Base-by-base conservation (phyloP, 495 filamentous ascomycete genomes). In the Penicillium ucsense region DNA sequence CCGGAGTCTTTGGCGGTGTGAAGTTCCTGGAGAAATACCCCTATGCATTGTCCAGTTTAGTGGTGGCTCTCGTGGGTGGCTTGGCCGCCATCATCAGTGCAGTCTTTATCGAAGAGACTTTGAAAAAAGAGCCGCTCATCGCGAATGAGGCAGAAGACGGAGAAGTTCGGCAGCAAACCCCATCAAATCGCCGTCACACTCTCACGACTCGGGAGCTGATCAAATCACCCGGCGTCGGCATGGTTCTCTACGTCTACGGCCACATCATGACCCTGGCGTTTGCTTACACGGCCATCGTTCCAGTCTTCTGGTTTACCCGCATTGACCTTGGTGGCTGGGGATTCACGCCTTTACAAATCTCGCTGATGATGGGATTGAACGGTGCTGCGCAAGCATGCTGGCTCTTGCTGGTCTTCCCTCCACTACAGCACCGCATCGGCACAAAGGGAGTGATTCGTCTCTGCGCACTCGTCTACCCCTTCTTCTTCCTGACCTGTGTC, bases 341-440 rank as follows among this genome's bases (percentile, higher is more conserved):
- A n/a, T 83, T 85, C 57, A 57, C 66, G 0, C 67, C 80, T 0
- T 41, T 70, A 0, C 72, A 79, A 35, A 86, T 85, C 43, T 81
- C 81, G 0, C 39, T 78, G 5, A 68, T 79, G 58, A 66, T 88
- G 59, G 78, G 66, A 6, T 43, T 78, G n/a, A 73, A 63, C 3
- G 84, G 83, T 10, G 56, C 76, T 10, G 63, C 75, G 5, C 84
- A 88, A 59, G 74, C 81, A 5, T 35, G 74, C 3, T 88, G 83
- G 83, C 72, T 83, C 3, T 68, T 88, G 0, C 32, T 83, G 29
- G 59, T 73, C 38, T 85, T 86, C 65, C 82, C 83, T 2, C 68
- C 69, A 0, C 51, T 88, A 4, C 80, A 85, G 44, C 53, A 49
- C 11, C 67, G 70, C 32, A 64, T 77, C 46, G 82, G 82, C 5